Evolutionary conservation across 2,329 filamentous ascomycete genomes (phyloP).

Genomic region (Claviceps capensis): DNA sequence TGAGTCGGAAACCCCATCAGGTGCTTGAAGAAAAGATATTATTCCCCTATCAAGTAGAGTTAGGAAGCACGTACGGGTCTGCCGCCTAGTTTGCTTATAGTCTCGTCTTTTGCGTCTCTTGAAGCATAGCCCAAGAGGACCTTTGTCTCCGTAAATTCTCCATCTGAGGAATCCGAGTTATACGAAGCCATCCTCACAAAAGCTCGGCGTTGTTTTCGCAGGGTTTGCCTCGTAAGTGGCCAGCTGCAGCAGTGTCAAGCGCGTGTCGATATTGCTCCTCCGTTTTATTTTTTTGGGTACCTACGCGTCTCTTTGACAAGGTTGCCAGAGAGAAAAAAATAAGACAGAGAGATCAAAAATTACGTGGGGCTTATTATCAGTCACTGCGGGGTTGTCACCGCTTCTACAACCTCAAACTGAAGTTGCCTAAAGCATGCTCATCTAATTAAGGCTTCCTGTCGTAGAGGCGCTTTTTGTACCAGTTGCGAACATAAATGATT

Average conservation of each 20-base stretch:
- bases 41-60: neutral
- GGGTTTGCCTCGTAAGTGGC: neutral
- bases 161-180: slow-evolving; percentile 72
- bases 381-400: neutral
- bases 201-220: neutral
- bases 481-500: neutral
- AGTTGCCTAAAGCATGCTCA: neutral
- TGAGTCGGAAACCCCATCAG: neutral
- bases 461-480: neutral
- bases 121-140: slow-evolving; percentile 85
- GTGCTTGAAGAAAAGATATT: neutral
- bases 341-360: neutral
- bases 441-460: neutral
- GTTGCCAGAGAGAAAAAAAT: neutral
- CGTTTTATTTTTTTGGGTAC: neutral
- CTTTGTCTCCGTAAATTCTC: slow-evolving; percentile 64
- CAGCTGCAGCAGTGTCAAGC: slow-evolving; percentile 23
- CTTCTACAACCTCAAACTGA: neutral
- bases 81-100: slow-evolving; percentile 78
- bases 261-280: slow-evolving; percentile 15
- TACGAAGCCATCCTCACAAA: slow-evolving; percentile 50
- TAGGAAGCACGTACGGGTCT: slow-evolving; percentile 49
- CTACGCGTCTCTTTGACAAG: neutral
- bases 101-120: slow-evolving; percentile 64
- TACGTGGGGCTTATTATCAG: neutral